Conservation (phyloP, 345 rosid genomes). For the Geranium rotundifolium region DNA sequence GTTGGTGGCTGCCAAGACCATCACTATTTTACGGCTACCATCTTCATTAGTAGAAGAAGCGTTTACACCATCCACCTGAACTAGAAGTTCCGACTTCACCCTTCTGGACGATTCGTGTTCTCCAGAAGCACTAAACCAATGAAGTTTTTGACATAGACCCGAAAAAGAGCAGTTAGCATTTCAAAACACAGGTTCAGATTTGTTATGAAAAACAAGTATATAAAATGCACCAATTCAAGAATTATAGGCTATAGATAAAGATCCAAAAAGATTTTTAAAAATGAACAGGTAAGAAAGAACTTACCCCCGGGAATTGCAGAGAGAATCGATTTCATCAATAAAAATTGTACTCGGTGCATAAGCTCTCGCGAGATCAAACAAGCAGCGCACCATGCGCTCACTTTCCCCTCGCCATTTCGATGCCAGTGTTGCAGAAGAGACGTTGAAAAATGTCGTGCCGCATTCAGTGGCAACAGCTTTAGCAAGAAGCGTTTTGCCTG, state of each 20-base stretch:
- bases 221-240: no score
- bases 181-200: no score
- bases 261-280: not conserved
- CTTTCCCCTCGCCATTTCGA: constrained; percentile 99
- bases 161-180: not conserved
- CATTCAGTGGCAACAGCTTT: constrained; percentile 99
- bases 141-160: not conserved
- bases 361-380: constrained; percentile 92
- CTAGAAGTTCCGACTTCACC: constrained; percentile 98
- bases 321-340: constrained; percentile 95
- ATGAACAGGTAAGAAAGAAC: constrained; percentile 9
- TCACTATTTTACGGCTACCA: constrained; percentile 91
- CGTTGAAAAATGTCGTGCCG: constrained; percentile 94
- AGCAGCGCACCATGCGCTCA: constrained; percentile 94
- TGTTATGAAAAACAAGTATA: no score
- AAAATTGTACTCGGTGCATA: constrained; percentile 96
- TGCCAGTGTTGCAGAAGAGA: constrained; percentile 92
- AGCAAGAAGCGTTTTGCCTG: constrained; percentile 90
- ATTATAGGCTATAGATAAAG: not conserved
- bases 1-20: constrained; percentile 98
- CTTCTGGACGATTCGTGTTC: constrained; percentile 99
- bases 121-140: constrained; percentile 66
- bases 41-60: constrained; percentile 84
- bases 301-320: constrained; percentile 95
- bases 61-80: constrained; percentile 99